Evolutionary conservation across 768 basidiomycete species (phyloP).

Genomic region (Boletus pseudo-olivaceus): DNA sequence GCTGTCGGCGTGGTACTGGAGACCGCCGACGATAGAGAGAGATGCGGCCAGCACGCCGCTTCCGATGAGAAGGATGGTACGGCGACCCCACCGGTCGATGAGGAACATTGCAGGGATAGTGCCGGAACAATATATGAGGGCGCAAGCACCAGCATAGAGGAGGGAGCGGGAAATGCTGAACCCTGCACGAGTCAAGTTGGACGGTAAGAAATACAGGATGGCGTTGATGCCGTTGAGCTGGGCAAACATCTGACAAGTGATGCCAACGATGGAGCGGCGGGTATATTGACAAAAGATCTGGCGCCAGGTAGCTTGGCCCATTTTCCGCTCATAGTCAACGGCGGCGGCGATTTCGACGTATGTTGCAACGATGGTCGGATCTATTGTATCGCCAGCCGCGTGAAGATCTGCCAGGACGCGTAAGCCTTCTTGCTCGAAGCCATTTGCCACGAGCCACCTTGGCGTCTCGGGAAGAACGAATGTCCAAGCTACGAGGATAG

Average conservation of each 20-base stretch:
- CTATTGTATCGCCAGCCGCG: constrained; percentile 43
- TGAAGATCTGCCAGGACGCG: constrained; percentile 56
- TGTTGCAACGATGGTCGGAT: constrained; percentile 41
- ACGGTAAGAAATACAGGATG: constrained; percentile 56
- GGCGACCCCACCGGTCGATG: constrained; percentile 52
- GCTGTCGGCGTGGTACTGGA: constrained; percentile 44
- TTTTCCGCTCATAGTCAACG: constrained; percentile 37
- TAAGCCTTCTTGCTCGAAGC: constrained; percentile 47
- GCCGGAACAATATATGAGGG: constrained; percentile 46
- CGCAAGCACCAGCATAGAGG: constrained; percentile 45
- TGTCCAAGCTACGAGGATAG: constrained; percentile 45
- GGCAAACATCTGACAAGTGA: constrained; percentile 52
- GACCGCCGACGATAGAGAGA: constrained; percentile 48
- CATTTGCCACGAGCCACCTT: constrained; percentile 54
- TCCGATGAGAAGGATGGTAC: constrained; percentile 47
- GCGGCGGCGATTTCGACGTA: constrained; percentile 42
- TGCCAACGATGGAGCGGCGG: constrained; percentile 47
- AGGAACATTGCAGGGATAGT: constrained; percentile 52
- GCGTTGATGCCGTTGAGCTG: constrained; percentile 57
- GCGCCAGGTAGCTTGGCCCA: constrained; percentile 42
- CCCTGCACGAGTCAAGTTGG: constrained; percentile 48
- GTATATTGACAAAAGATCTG: constrained; percentile 51
- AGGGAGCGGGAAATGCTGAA: constrained; percentile 42
- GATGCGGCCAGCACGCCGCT: constrained; percentile 41
- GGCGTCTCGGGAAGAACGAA: constrained; percentile 51